phyloP scores from a whole-genome alignment of 345 rosid genomes.

The Pistacia vera region DNA sequence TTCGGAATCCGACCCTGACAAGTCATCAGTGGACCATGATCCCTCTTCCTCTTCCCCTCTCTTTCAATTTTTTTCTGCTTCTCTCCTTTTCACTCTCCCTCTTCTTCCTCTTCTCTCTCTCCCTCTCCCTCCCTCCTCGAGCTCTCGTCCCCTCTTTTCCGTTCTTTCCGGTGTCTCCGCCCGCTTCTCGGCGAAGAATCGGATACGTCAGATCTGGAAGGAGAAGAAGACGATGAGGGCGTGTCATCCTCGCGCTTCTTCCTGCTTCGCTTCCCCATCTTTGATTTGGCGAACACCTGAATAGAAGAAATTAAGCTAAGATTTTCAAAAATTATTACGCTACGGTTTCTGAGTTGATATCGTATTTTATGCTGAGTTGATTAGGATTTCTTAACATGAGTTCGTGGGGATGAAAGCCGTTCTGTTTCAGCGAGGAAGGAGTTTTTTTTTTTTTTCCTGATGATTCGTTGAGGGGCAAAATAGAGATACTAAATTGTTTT shows the following conservation, averaged over 20 bases:
- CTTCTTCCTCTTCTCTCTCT: constrained; percentile 40
- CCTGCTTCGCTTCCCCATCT: constrained; percentile 19
- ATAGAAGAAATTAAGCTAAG: background rate
- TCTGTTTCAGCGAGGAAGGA: too few relatives aligned
- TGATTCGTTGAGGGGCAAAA: too few relatives aligned
- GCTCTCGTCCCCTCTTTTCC: constrained; percentile 41
- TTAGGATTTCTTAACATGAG: too few relatives aligned
- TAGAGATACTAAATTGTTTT: too few relatives aligned
- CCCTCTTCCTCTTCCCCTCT: constrained; percentile 37
- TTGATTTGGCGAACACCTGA: background rate
- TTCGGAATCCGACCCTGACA: constrained; percentile 39
- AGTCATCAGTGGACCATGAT: constrained; percentile 30
- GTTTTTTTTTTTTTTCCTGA: too few relatives aligned
- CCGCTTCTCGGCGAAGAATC: constrained; percentile 44
- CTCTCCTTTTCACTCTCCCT: constrained; percentile 45
- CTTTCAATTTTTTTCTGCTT: constrained; percentile 45
- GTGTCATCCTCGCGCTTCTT: constrained; percentile 42
- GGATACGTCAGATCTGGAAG: constrained; percentile 47
- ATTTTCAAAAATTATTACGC: too few relatives aligned
- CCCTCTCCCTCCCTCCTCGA: constrained; percentile 60
- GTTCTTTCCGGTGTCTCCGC: constrained; percentile 38
- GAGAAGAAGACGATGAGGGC: constrained; percentile 37
- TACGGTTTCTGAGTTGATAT: too few relatives aligned
- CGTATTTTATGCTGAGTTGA: too few relatives aligned
- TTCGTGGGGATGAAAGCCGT: too few relatives aligned